Percentiles rank a stretch among this genome's conserved stretches.
These are phyloP conservation scores for Fomitopsis palustris DNA, from an alignment of 1,284 basidiomycete genomes.

Conservation along the genomic window DNA sequence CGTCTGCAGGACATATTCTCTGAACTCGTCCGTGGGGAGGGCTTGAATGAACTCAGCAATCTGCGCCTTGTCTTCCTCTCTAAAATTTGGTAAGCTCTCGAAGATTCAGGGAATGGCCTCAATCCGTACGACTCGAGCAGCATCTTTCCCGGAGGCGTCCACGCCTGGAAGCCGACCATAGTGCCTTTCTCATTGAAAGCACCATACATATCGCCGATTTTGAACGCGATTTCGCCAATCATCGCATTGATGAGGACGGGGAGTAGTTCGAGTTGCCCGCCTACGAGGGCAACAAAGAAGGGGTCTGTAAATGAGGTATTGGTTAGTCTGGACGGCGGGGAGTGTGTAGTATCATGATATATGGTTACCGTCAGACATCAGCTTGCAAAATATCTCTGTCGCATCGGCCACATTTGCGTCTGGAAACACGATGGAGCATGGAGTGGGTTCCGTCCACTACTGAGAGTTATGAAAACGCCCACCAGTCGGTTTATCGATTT, in stretches of 20 bases:
- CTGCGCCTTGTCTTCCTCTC: constrained; percentile 13
- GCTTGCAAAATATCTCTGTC: neutral
- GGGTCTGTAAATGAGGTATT: neutral
- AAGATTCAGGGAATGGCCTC: neutral
- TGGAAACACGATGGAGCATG: neutral
- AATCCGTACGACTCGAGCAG: constrained; percentile 6
- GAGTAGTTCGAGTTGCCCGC: neutral
- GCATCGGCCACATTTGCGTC: neutral
- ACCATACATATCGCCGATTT: constrained; percentile 10
- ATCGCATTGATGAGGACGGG: neutral
- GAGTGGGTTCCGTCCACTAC: too few relatives aligned
- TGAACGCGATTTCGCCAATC: constrained; percentile 2
- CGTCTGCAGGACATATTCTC: constrained; percentile 12
- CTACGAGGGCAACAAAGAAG: neutral
- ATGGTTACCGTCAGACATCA: neutral
- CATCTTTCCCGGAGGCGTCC: constrained; percentile 3
- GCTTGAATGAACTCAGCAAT: neutral
- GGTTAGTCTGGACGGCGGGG: too few relatives aligned
- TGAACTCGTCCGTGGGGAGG: too few relatives aligned
- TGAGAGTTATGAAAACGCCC: too few relatives aligned
- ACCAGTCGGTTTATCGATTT: too few relatives aligned
- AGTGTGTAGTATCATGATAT: neutral
- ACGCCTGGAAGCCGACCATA: constrained; percentile 10
- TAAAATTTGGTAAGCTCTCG: neutral
- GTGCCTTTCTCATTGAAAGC: constrained; percentile 7